phyloP scores from a whole-genome alignment of 2,329 filamentous ascomycete genomes.

The Aspergillus transmontanensis region DNA sequence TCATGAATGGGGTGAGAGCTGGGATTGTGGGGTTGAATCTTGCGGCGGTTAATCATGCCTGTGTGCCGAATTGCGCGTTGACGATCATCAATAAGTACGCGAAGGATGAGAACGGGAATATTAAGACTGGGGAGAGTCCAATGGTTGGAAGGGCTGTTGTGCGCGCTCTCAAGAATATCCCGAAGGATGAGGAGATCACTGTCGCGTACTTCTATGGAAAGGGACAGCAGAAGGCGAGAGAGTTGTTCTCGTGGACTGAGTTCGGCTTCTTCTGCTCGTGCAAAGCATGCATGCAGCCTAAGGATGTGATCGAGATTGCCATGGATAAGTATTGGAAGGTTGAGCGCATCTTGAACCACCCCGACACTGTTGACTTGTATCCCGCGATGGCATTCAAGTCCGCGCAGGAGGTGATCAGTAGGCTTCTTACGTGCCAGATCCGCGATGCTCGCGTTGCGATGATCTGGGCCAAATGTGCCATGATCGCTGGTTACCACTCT shows the following conservation, averaged over 20 bases:
- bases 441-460: constrained; percentile 19
- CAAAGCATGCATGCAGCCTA: constrained; percentile 19
- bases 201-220: constrained; percentile 21
- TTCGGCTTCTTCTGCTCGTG: constrained; percentile 31
- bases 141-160: constrained; percentile 11
- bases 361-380: constrained; percentile 6
- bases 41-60: constrained; percentile 29
- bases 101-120: neutral
- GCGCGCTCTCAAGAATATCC: constrained; percentile 22
- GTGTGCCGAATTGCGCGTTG: constrained; percentile 26
- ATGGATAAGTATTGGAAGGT: constrained; percentile 14
- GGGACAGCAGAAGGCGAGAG: constrained; percentile 11
- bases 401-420: constrained; percentile 12
- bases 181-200: constrained; percentile 29
- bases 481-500: constrained; percentile 26
- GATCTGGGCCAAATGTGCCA: constrained; percentile 25
- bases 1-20: neutral
- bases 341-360: constrained; percentile 7
- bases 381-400: constrained; percentile 20
- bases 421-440: constrained; percentile 5
- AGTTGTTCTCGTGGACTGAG: constrained; percentile 8
- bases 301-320: constrained; percentile 12
- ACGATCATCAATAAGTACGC: constrained; percentile 9
- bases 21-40: constrained; percentile 17
- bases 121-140: neutral